Base-by-base conservation (phyloP, 140 eudicot species). In the Stevia rebaudiana region DNA sequence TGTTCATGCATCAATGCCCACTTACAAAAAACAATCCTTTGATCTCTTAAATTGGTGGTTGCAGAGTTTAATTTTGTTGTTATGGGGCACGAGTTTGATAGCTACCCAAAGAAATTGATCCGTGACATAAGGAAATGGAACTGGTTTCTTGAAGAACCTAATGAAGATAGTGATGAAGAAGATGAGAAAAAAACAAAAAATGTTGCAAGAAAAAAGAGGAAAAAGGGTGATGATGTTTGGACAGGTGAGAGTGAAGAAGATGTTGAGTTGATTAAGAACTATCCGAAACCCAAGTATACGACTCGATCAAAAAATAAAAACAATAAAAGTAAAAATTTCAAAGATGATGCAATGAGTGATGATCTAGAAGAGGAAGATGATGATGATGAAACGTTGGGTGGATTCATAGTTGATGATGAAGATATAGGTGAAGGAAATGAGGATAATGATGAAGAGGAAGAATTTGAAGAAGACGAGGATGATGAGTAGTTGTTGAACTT, bases 231-330 rank as follows among this genome's bases (percentile, higher is more conserved):
- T 62, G 95, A 84, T 30, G 92, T 82, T 25, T 92, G 98, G 98
- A 77, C 84, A 0, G 89, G 85, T 65, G 96, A 88, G 77, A 85
- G 92, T 48, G 96, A 83, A 65, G 96, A 84, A 25, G 96, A 87
- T 49, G 70, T 52, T 37, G 82, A 78, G 55, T 11, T 73, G 28
- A 67, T 78, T 24, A 50, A 79, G 33, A 83, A 79, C 48, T 22
- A 22, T 57, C 75, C 19, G 28, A 83, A 68, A 71, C 83, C 89
- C 6, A 86, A 78, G 62, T 92, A 88, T 51, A 48, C 75, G 1
- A 92, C 98, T 46, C 80, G 96, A 72, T 85, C 92, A 64, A 88
- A 81, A 25, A 59, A 73, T 61, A 75, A 66, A 44, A 30, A 63
- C 5, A 33, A 49, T 0, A 77, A 76, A 8, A 61, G 76, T 44